phyloP scores from a whole-genome alignment of 2,329 filamentous ascomycete genomes.

The Neurospora crassa region DNA sequence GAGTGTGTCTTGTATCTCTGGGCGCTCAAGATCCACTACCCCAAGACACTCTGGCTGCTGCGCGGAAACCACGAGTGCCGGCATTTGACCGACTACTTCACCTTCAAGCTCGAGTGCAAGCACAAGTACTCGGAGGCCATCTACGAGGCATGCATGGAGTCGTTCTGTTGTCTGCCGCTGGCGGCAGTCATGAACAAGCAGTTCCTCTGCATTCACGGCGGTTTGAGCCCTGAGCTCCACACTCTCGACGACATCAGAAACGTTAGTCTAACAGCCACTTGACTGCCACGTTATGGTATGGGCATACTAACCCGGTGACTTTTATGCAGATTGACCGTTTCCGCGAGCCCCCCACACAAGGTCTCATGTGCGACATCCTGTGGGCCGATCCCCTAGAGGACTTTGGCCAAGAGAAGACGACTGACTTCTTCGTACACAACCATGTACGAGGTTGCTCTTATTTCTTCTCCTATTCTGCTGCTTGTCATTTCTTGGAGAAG shows the following conservation, averaged over 20 bases:
- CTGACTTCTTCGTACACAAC: constrained; percentile 96
- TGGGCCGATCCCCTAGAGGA: constrained; percentile 98
- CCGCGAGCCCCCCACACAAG: constrained; percentile 92
- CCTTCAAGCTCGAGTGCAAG: constrained; percentile 99
- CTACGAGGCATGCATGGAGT: constrained; percentile 97
- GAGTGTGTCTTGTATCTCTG: constrained; percentile 98
- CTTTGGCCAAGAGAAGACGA: constrained; percentile 97
- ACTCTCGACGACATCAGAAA: constrained; percentile 89
- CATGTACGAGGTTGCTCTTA: constrained; percentile 97
- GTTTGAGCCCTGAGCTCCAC: constrained; percentile 89
- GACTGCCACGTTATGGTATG: not conserved
- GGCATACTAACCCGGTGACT: not conserved
- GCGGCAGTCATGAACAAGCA: constrained; percentile 99
- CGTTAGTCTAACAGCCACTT: constrained; percentile 39
- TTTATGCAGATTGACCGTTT: constrained; percentile 81
- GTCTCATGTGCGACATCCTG: constrained; percentile 97
- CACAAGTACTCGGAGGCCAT: constrained; percentile 97
- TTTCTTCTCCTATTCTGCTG: constrained; percentile 97
- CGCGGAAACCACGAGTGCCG: constrained; percentile 98
- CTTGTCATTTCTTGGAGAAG: constrained; percentile 96
- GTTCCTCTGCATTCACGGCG: constrained; percentile 96
- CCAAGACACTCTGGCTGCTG: constrained; percentile 91
- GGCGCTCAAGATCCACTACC: constrained; percentile 98
- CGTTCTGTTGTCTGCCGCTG: constrained; percentile 87
- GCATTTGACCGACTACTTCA: constrained; percentile 99